Conservation (phyloP, 768 basidiomycete genomes). For the Candolleomyces aberdarensis region DNA sequence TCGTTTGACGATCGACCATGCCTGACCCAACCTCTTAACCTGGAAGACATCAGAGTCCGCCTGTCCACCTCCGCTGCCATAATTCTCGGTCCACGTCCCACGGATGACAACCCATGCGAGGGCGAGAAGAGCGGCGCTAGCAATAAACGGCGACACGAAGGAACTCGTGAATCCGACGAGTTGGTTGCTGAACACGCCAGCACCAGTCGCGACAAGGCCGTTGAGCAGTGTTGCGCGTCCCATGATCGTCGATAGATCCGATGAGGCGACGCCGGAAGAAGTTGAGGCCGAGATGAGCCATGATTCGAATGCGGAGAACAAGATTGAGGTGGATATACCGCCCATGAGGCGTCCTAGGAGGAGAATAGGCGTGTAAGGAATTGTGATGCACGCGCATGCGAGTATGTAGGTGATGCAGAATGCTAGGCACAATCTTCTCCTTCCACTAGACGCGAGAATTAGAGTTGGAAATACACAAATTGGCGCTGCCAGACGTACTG, state of each 20-base stretch:
- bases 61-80: conserved; percentile 43
- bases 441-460: conserved; percentile 43
- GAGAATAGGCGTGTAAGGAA: conserved; percentile 57
- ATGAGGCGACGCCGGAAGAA: conserved; percentile 44
- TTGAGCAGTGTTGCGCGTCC: conserved; percentile 74
- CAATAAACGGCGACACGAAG: conserved; percentile 64
- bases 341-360: conserved; percentile 63
- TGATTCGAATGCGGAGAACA: conserved; percentile 74
- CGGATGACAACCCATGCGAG: conserved; percentile 57
- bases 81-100: conserved; percentile 66
- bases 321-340: conserved; percentile 71
- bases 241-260: conserved; percentile 65
- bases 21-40: conserved; percentile 48
- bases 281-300: conserved; percentile 70
- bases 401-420: conserved; percentile 68
- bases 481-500: conserved; percentile 41
- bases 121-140: conserved; percentile 54
- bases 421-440: conserved; percentile 61
- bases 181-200: conserved; percentile 66
- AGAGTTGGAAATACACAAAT: neutral
- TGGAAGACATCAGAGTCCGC: conserved; percentile 44
- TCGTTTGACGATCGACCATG: conserved; percentile 52
- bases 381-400: conserved; percentile 56
- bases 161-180: conserved; percentile 50
- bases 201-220: conserved; percentile 65